These are phyloP conservation scores for Quercus robur DNA, from an alignment of 306 rosid species.

Conservation along the genomic window DNA sequence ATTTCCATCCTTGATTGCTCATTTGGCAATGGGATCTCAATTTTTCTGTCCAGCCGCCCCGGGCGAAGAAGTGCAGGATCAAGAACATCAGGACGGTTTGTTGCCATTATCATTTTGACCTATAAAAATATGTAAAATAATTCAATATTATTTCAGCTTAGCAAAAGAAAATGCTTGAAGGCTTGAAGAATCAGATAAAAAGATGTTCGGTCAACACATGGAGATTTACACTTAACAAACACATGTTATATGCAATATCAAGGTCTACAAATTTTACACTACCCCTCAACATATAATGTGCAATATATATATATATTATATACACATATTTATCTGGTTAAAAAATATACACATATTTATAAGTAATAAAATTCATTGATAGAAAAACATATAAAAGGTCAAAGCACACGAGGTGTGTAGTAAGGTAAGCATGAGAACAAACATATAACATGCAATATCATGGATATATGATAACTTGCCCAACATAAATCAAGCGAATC, in stretches of 20 bases:
- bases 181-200: not conserved
- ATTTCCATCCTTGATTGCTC: constrained; percentile 96
- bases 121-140: constrained; percentile 22
- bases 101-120: constrained; percentile 99
- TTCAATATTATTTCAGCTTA: constrained; percentile 22
- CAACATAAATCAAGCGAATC: no score
- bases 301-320: no score
- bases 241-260: not conserved
- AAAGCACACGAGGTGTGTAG: no score
- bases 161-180: constrained; percentile 3
- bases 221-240: not conserved
- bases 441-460: no score
- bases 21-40: constrained; percentile 95
- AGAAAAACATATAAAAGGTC: no score
- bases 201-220: not conserved
- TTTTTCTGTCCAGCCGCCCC: constrained; percentile 89
- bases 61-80: constrained; percentile 99
- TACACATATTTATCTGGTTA: no score
- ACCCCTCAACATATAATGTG: no score
- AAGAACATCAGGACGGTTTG: constrained; percentile 90
- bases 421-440: no score
- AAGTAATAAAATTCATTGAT: no score
- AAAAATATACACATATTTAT: no score
- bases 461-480: no score
- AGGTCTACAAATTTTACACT: no score